A percentile compares a stretch with the other conserved stretches of the same genome.
phyloP scores from a whole-genome alignment of 2,329 filamentous ascomycete genomes.

The Clonostachys rosea region DNA sequence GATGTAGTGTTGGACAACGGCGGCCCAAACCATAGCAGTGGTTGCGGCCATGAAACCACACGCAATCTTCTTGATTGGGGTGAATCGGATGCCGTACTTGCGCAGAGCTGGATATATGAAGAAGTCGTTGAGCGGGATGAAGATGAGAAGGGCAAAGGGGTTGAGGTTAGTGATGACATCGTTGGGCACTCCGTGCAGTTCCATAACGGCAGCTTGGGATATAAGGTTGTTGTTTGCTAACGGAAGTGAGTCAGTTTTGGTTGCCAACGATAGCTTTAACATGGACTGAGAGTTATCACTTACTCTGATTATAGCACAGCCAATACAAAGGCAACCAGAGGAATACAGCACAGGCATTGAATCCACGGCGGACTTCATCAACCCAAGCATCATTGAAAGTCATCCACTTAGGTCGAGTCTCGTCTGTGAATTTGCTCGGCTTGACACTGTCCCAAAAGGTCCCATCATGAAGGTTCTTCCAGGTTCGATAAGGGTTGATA shows the following conservation, averaged over 20 bases:
- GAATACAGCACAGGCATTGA: slow-evolving; percentile 66
- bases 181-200: slow-evolving; percentile 68
- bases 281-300: slow-evolving; percentile 8
- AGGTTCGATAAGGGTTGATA: slow-evolving; percentile 57
- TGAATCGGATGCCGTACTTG: slow-evolving; percentile 60
- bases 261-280: neutral
- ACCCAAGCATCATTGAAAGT: slow-evolving; percentile 78
- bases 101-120: slow-evolving; percentile 65
- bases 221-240: slow-evolving; percentile 52
- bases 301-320: slow-evolving; percentile 42
- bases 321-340: slow-evolving; percentile 62
- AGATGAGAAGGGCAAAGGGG: slow-evolving; percentile 67
- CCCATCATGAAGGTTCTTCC: slow-evolving; percentile 49
- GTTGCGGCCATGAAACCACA: slow-evolving; percentile 62
- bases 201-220: slow-evolving; percentile 61
- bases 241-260: neutral
- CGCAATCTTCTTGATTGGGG: slow-evolving; percentile 72
- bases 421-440: slow-evolving; percentile 55
- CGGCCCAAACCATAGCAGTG: slow-evolving; percentile 52
- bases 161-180: slow-evolving; percentile 73
- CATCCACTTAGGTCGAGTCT: slow-evolving; percentile 63
- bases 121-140: slow-evolving; percentile 67
- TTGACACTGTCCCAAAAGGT: slow-evolving; percentile 66
- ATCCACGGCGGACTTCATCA: slow-evolving; percentile 66
- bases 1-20: slow-evolving; percentile 53